phyloP scores from a whole-genome alignment of 2,329 filamentous ascomycete species.

The Didymella arachidicola region DNA sequence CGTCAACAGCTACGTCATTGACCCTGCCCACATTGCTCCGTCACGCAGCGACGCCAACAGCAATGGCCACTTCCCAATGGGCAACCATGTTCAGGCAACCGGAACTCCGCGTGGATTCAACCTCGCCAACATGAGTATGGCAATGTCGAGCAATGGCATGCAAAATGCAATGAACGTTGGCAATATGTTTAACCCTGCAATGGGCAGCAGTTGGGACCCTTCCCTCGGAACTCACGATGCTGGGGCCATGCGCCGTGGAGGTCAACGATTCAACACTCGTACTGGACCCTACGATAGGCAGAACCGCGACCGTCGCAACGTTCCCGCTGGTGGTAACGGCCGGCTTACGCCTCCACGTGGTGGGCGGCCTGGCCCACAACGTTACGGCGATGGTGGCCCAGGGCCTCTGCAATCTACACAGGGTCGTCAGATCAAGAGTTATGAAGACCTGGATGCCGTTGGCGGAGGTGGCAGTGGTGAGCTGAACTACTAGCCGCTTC shows the following conservation, averaged over 20 bases:
- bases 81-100: constrained; percentile 72
- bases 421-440: constrained; percentile 92
- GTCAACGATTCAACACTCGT: constrained; percentile 50
- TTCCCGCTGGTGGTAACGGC: constrained; percentile 57
- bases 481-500: constrained; percentile 75
- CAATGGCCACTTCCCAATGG: constrained; percentile 91
- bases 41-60: constrained; percentile 93
- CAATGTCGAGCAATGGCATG: constrained; percentile 63
- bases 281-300: constrained; percentile 53
- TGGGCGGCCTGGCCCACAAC: constrained; percentile 61
- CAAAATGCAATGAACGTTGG: constrained; percentile 46
- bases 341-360: constrained; percentile 61
- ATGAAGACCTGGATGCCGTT: constrained; percentile 93
- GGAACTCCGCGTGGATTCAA: constrained; percentile 95
- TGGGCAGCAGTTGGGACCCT: constrained; percentile 66
- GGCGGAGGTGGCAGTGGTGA: constrained; percentile 72
- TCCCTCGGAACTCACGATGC: constrained; percentile 46
- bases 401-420: constrained; percentile 91
- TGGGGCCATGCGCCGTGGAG: constrained; percentile 55
- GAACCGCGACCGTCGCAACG: constrained; percentile 53
- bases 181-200: constrained; percentile 59
- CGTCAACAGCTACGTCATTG: constrained; percentile 92
- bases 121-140: constrained; percentile 72
- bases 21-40: constrained; percentile 92
- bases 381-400: constrained; percentile 77